A percentile compares a stretch with the other conserved stretches of the same genome.
Conservation (phyloP, 23 red algal genomes). For the Rhodosorus marinus region DNA sequence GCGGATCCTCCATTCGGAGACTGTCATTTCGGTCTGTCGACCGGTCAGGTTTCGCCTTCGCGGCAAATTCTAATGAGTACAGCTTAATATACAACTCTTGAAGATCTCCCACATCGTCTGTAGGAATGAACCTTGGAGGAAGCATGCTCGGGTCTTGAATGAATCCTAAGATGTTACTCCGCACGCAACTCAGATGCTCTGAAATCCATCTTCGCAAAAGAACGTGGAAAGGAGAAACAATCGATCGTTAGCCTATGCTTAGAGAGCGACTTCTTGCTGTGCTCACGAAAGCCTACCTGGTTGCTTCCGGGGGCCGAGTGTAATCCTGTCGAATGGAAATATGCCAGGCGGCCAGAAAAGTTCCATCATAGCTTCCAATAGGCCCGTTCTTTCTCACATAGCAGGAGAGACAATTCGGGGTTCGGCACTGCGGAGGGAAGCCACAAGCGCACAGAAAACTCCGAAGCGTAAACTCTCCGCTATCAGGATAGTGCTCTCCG, state of each 20-base stretch:
- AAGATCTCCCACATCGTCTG: slow-evolving; percentile 25
- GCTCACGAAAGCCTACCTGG: too few species aligned
- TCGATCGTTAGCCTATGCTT: too few species aligned
- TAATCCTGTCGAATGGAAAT: slow-evolving; percentile 28
- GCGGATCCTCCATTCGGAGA: background rate
- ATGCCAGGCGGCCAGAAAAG: slow-evolving; percentile 36
- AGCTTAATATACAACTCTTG: slow-evolving; percentile 40
- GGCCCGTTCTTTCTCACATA: too few species aligned
- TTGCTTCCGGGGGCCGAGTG: slow-evolving; percentile 11
- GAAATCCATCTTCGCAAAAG: too few species aligned
- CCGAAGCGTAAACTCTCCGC: slow-evolving; percentile 22
- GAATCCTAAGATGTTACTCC: slow-evolving; percentile 37
- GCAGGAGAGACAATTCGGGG: too few species aligned
- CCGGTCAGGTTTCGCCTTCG: background rate
- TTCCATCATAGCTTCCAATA: too few species aligned
- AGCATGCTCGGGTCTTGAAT: slow-evolving; percentile 35
- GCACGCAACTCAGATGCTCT: slow-evolving; percentile 56
- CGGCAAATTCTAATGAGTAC: slow-evolving; percentile 49
- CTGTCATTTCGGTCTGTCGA: background rate
- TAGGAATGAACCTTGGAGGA: slow-evolving; percentile 26
- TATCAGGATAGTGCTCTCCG: slow-evolving; percentile 27
- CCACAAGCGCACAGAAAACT: slow-evolving; percentile 39
- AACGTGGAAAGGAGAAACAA: too few species aligned
- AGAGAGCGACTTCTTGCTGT: too few species aligned
- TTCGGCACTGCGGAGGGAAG: slow-evolving; percentile 16